Conservation (phyloP, 2,329 filamentous ascomycete genomes). For the Xylariaceae sp. region DNA sequence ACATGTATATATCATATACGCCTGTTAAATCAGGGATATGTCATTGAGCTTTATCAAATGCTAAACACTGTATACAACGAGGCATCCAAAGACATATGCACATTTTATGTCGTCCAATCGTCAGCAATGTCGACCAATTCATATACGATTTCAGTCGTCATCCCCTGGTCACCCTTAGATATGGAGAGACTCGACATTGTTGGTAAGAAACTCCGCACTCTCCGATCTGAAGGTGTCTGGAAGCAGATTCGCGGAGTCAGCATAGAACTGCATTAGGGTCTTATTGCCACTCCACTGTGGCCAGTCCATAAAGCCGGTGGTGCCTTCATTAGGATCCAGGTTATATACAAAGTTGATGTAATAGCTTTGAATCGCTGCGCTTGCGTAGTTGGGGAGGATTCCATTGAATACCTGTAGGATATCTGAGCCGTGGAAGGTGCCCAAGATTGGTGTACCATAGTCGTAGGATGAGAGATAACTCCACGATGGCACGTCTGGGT, state of each 20-base stretch:
- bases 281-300: conserved; percentile 46
- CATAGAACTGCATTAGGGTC: conserved; percentile 38
- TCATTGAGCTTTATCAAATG: too few relatives aligned
- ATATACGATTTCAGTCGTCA: too few relatives aligned
- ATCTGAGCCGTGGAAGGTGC: conserved; percentile 73
- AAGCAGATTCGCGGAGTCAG: conserved; percentile 17
- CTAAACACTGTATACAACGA: too few relatives aligned
- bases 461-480: conserved; percentile 73
- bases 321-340: conserved; percentile 63
- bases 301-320: conserved; percentile 31
- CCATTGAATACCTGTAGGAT: conserved; percentile 68
- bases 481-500: conserved; percentile 64
- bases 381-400: conserved; percentile 60
- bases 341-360: conserved; percentile 72
- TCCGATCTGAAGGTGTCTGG: conserved; percentile 28
- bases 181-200: conserved; percentile 14
- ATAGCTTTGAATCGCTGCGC: conserved; percentile 60
- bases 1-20: too few relatives aligned
- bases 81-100: too few relatives aligned
- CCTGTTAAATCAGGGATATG: too few relatives aligned
- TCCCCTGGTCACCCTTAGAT: conserved; percentile 9
- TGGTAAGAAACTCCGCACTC: conserved; percentile 17
- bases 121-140: too few relatives aligned
- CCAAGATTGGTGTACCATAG: conserved; percentile 68
- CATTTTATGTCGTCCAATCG: too few relatives aligned